A percentile compares a stretch with the other conserved stretches of the same genome.
phyloP scores from a whole-genome alignment of 441 rosid species.

The Eruca vesicaria region DNA sequence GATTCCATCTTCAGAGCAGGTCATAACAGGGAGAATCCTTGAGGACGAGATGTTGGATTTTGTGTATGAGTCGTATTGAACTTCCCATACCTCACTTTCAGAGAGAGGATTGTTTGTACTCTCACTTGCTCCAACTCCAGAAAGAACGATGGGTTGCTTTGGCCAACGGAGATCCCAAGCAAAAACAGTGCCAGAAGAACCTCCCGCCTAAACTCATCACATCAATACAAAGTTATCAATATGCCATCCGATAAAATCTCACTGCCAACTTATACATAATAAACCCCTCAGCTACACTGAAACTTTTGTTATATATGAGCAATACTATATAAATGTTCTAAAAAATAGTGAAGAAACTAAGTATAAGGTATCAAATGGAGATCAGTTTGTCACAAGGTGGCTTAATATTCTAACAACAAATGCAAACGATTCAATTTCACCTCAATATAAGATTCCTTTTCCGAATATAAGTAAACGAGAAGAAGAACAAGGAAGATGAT shows the following conservation, averaged over 20 bases:
- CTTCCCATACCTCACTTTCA: conserved; percentile 91
- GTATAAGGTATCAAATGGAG: background rate
- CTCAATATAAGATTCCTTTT: background rate
- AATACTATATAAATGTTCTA: no score
- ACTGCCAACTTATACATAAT: background rate
- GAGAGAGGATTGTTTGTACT: conserved; percentile 43
- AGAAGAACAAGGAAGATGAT: background rate
- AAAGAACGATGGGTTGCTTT: conserved; percentile 66
- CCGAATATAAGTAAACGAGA: background rate
- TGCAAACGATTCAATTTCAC: background rate
- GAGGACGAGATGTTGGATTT: conserved; percentile 66
- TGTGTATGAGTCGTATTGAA: conserved; percentile 63
- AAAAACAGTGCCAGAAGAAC: conserved; percentile 79
- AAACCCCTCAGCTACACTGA: background rate
- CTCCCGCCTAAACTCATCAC: conserved; percentile 69
- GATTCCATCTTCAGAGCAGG: conserved; percentile 93
- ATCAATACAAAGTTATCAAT: background rate
- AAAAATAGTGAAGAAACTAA: no score
- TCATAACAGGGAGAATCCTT: conserved; percentile 76
- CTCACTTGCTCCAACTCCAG: conserved; percentile 54
- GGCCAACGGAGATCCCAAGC: conserved; percentile 93
- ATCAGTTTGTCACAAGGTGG: background rate
- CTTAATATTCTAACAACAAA: background rate
- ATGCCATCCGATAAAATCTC: background rate
- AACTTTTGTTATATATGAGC: background rate